These are phyloP conservation scores for Cladophialophora psammophila DNA, from an alignment of 2,329 filamentous ascomycete genomes.

Conservation along the genomic window DNA sequence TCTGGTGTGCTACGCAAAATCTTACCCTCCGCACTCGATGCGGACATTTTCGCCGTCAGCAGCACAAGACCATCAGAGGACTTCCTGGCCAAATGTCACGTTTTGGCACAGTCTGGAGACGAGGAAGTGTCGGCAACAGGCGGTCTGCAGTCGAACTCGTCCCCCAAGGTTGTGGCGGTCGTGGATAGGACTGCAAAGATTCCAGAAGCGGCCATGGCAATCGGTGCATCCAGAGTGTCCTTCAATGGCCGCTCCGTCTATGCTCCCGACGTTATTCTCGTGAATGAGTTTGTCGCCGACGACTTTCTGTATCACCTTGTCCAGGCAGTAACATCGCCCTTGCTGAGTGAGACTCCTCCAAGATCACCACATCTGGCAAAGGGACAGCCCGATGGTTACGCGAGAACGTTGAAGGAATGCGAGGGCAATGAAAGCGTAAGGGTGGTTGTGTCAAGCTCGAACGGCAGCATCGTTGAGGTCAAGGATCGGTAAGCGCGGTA, in stretches of 20 bases:
- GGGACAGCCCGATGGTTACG: conserved; percentile 6
- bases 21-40: conserved; percentile 53
- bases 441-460: conserved; percentile 43
- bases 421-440: conserved; percentile 19
- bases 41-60: conserved; percentile 58
- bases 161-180: conserved; percentile 58
- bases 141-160: conserved; percentile 47
- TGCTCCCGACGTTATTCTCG: conserved; percentile 67
- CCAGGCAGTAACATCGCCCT: conserved; percentile 14
- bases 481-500: conserved; percentile 40
- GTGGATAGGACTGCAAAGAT: conserved; percentile 68
- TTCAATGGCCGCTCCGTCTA: conserved; percentile 66
- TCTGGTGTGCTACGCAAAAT: conserved; percentile 41
- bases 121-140: conserved; percentile 14
- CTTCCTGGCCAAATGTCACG: conserved; percentile 42
- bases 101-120: conserved; percentile 44
- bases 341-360: not conserved
- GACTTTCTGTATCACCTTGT: conserved; percentile 21
- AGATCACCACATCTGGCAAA: conserved; percentile 1
- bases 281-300: conserved; percentile 66
- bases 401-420: conserved; percentile 10
- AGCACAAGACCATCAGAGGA: conserved; percentile 43
- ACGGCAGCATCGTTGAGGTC: conserved; percentile 44
- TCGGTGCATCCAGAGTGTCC: conserved; percentile 62
- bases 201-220: conserved; percentile 58